These are phyloP conservation scores for Yarrowia alimentaria DNA, from an alignment of 805 yeast genomes.

Conservation along the genomic window DNA sequence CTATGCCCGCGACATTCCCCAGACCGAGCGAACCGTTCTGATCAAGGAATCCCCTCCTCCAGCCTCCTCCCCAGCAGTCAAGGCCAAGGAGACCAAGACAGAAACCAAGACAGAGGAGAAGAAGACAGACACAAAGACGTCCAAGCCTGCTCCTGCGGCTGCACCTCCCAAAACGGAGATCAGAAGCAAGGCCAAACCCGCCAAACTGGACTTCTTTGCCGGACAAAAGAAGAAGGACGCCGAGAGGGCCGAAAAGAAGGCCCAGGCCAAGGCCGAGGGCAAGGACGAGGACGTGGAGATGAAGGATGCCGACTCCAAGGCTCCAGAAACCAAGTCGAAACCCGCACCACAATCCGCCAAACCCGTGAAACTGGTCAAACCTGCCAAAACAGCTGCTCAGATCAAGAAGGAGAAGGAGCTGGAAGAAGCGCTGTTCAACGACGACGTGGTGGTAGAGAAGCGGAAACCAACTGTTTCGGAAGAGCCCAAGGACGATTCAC, in stretches of 20 bases:
- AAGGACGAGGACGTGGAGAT: neutral
- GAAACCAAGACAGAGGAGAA: too few relatives aligned
- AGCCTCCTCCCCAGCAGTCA: too few relatives aligned
- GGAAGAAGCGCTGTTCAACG: conserved; percentile 13
- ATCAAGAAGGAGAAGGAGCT: conserved; percentile 8
- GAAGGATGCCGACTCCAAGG: conserved; percentile 3
- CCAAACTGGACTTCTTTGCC: conserved; percentile 7
- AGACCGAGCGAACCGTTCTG: too few relatives aligned
- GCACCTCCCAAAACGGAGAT: neutral
- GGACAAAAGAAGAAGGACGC: conserved; percentile 6
- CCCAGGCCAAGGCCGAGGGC: neutral
- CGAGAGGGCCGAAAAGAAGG: neutral
- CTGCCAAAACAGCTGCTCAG: neutral
- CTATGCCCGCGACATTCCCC: too few relatives aligned
- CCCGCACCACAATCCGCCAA: neutral
- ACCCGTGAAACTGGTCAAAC: neutral
- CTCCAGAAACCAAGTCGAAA: neutral
- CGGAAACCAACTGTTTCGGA: too few relatives aligned
- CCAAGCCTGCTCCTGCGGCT: neutral
- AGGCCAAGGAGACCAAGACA: neutral
- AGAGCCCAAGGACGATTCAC: neutral
- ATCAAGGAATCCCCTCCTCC: too few relatives aligned
- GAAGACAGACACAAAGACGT: too few relatives aligned
- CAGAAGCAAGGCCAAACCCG: neutral
- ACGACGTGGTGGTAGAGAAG: conserved; percentile 1